A percentile compares a stretch with the other conserved stretches of the same genome.
These are phyloP conservation scores for Eucalyptus polybractea DNA, from an alignment of 345 rosid genomes.

Conservation along the genomic window DNA sequence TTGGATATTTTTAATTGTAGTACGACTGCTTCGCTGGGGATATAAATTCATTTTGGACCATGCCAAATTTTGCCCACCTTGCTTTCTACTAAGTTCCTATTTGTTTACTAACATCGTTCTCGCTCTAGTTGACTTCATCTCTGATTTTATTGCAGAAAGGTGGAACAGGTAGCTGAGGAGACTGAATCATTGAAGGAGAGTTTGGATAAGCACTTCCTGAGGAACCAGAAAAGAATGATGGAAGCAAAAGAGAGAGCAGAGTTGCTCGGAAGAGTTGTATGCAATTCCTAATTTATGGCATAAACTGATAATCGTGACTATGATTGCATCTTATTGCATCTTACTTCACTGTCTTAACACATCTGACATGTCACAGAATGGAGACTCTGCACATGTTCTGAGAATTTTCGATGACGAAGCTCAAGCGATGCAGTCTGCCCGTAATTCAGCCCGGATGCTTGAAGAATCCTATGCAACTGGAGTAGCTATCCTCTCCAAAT, in stretches of 20 bases:
- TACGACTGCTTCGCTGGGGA: not conserved
- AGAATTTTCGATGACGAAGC: slow-evolving; percentile 88
- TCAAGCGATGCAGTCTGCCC: slow-evolving; percentile 79
- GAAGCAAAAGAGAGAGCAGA: slow-evolving; percentile 89
- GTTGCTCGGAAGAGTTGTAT: slow-evolving; percentile 66
- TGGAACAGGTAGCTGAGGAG: slow-evolving; percentile 85
- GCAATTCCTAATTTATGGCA: not conserved
- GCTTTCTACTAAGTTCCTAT: not conserved
- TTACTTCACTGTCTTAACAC: not conserved
- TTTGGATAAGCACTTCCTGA: slow-evolving; percentile 46
- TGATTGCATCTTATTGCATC: not conserved
- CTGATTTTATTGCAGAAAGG: slow-evolving; percentile 30
- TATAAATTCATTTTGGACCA: not conserved
- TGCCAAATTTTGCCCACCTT: not conserved
- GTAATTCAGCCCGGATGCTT: slow-evolving; percentile 67
- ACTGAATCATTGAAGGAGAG: slow-evolving; percentile 71
- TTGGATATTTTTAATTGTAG: not conserved
- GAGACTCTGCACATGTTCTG: slow-evolving; percentile 75
- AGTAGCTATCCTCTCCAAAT: slow-evolving; percentile 72
- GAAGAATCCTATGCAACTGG: slow-evolving; percentile 80
- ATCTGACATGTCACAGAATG: slow-evolving; percentile 28
- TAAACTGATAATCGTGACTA: not conserved
- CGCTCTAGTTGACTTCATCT: not conserved
- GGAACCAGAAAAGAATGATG: slow-evolving; percentile 57
- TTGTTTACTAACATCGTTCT: not conserved